Conservation (phyloP, 2,329 filamentous ascomycete genomes). For the Balansia obtecta region DNA sequence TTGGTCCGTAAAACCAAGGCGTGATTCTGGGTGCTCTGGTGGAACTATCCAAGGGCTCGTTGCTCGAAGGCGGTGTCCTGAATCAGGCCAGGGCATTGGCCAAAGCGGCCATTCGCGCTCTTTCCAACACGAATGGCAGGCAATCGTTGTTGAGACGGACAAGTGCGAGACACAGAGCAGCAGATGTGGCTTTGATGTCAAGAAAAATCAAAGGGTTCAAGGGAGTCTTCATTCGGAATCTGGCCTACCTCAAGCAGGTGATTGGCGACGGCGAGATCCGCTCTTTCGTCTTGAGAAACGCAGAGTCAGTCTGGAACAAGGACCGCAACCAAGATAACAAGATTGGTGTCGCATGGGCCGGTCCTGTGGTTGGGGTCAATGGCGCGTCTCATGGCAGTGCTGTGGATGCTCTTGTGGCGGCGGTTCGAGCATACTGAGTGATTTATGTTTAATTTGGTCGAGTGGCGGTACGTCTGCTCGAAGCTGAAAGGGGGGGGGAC, state of each 20-base stretch:
- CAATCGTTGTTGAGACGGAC: conserved; percentile 27
- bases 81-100: conserved; percentile 35
- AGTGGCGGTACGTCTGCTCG: too few relatives aligned
- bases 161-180: conserved; percentile 20
- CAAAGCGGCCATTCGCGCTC: conserved; percentile 33
- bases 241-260: conserved; percentile 41
- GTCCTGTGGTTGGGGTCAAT: conserved; percentile 38
- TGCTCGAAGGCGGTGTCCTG: conserved; percentile 25
- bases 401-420: conserved; percentile 55
- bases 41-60: conserved; percentile 35
- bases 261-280: conserved; percentile 36
- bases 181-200: conserved; percentile 33
- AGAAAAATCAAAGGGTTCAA: conserved; percentile 68
- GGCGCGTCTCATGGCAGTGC: conserved; percentile 52
- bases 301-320: conserved; percentile 51
- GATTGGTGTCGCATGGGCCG: conserved; percentile 54
- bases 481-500: too few relatives aligned
- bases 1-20: conserved; percentile 45
- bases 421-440: conserved; percentile 27
- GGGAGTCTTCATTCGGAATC: conserved; percentile 55
- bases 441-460: background rate
- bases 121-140: conserved; percentile 33
- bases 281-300: conserved; percentile 46
- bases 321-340: conserved; percentile 36
- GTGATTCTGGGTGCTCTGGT: conserved; percentile 41